Evolutionary conservation across 2,329 filamentous ascomycete genomes (phyloP).

Genomic region (Sclerotinia minor): DNA sequence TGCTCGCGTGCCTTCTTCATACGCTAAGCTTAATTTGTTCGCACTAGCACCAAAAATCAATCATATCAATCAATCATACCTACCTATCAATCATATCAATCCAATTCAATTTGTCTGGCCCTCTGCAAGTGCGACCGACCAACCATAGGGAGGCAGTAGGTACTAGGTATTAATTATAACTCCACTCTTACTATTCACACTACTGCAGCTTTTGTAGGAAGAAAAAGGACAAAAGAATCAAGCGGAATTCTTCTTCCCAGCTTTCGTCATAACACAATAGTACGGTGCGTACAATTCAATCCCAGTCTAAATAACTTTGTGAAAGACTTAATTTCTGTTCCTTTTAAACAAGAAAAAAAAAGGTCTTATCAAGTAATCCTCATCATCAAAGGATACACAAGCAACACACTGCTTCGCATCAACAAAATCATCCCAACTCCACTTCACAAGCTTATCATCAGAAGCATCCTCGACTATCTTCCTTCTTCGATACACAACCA

Average conservation of each 20-base stretch:
- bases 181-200: constrained; percentile 5
- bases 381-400: background rate
- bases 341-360: constrained; percentile 16
- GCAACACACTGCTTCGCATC: background rate
- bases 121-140: constrained; percentile 9
- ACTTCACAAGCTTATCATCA: background rate
- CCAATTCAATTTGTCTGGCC: background rate
- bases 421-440: background rate
- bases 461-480: background rate
- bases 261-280: constrained; percentile 18
- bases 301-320: background rate
- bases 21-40: background rate
- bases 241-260: constrained; percentile 1
- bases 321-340: background rate
- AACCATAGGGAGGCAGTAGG: no score
- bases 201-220: constrained; percentile 13
- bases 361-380: background rate
- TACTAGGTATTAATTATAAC: no score
- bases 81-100: background rate
- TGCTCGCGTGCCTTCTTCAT: background rate
- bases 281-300: constrained; percentile 20
- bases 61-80: background rate
- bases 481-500: constrained; percentile 9
- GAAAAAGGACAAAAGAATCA: constrained; percentile 1
- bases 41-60: background rate